Evolutionary conservation across 331 rosid species (phyloP).

Genomic region (Malus hybrid): DNA sequence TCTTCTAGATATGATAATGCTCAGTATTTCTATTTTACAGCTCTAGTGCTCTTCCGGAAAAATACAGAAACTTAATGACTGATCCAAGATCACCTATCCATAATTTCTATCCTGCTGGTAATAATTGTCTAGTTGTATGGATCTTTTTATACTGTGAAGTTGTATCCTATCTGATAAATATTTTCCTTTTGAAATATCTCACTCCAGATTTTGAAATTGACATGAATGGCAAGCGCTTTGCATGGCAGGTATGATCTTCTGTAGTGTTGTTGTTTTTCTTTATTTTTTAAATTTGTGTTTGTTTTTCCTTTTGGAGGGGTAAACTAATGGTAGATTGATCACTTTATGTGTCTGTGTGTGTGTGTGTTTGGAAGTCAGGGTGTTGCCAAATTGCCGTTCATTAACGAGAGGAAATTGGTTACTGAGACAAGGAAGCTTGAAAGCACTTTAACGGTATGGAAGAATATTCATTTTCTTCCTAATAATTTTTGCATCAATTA

Average conservation of each 20-base stretch:
- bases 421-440: slow-evolving; percentile 73
- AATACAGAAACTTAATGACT: slow-evolving; percentile 76
- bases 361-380: slow-evolving; percentile 47
- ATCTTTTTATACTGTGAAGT: slow-evolving; percentile 1
- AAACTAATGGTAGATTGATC: slow-evolving; percentile 9
- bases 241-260: slow-evolving; percentile 79
- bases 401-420: slow-evolving; percentile 78
- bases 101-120: slow-evolving; percentile 85
- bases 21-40: slow-evolving; percentile 41
- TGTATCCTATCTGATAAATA: slow-evolving; percentile 1
- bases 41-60: slow-evolving; percentile 83
- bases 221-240: slow-evolving; percentile 96
- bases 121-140: slow-evolving; percentile 11
- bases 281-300: neutral
- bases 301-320: neutral
- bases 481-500: neutral
- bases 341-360: neutral
- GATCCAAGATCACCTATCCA: slow-evolving; percentile 74
- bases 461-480: neutral
- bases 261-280: neutral
- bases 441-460: slow-evolving; percentile 73
- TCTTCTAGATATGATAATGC: slow-evolving; percentile 14
- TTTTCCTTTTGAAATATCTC: slow-evolving; percentile 11
- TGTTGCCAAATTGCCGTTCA: slow-evolving; percentile 93
- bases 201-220: slow-evolving; percentile 85